phyloP scores from a whole-genome alignment of 2,329 filamentous ascomycete genomes.

The Macrophomina pseudophaseolina region DNA sequence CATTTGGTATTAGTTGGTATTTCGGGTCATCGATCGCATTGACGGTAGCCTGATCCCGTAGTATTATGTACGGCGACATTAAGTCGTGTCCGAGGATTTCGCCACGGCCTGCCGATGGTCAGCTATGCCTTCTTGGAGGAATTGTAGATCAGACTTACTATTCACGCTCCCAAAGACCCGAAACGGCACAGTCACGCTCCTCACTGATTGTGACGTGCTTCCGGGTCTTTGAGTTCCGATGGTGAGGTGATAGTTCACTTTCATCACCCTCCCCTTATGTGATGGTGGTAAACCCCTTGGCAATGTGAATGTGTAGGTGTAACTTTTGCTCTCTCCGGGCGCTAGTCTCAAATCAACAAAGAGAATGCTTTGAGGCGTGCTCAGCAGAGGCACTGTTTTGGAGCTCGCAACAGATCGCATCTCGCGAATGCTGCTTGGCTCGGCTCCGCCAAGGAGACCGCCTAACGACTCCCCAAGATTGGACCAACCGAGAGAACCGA shows the following conservation, averaged over 20 bases:
- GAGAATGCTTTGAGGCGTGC: conserved; percentile 91
- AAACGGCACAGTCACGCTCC: conserved; percentile 91
- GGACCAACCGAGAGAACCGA: conserved; percentile 86
- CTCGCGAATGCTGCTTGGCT: conserved; percentile 92
- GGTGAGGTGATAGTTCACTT: conserved; percentile 87
- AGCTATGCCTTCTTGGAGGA: conserved; percentile 29
- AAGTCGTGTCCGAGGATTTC: conserved; percentile 92
- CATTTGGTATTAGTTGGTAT: conserved; percentile 28
- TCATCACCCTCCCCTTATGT: conserved; percentile 90
- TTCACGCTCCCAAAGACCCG: conserved; percentile 93
- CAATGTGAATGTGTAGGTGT: conserved; percentile 83
- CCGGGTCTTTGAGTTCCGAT: conserved; percentile 90
- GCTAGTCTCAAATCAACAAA: conserved; percentile 90
- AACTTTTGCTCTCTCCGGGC: conserved; percentile 87
- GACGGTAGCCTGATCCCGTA: conserved; percentile 77
- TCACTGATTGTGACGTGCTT: conserved; percentile 74
- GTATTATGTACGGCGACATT: conserved; percentile 89
- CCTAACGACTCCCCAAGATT: conserved; percentile 86
- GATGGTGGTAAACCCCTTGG: conserved; percentile 89
- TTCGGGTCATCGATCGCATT: conserved; percentile 47
- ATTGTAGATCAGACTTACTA: conserved; percentile 46
- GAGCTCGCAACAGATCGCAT: conserved; percentile 89
- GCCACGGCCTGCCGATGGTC: conserved; percentile 62
- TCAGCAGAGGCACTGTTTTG: conserved; percentile 87
- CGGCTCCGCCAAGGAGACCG: conserved; percentile 82